phyloP scores from a whole-genome alignment of 2,329 filamentous ascomycete genomes.

The Boeremia exigua region DNA sequence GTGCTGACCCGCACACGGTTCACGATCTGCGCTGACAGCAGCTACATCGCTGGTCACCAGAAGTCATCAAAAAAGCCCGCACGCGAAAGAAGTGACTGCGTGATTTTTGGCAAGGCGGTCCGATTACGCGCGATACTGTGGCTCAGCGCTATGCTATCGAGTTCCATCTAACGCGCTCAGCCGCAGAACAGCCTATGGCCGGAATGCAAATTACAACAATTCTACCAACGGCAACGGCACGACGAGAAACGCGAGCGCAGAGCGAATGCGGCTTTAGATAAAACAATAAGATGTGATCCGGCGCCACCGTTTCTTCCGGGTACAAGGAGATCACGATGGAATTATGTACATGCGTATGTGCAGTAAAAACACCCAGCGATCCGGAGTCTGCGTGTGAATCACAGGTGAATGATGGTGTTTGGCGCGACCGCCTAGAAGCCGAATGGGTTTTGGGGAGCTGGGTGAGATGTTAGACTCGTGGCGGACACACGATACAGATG shows the following conservation, averaged over 20 bases:
- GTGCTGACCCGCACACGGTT: not conserved
- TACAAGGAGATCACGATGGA: constrained; percentile 3
- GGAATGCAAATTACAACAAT: constrained; percentile 7
- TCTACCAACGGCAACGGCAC: not conserved
- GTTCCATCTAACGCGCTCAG: constrained; percentile 5
- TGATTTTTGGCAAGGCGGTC: constrained; percentile 6
- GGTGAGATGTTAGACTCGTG: constrained; percentile 38
- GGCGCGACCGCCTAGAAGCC: constrained; percentile 60
- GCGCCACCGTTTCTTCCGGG: not conserved
- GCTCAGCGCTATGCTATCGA: not conserved
- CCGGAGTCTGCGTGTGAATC: not conserved
- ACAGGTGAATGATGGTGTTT: not conserved
- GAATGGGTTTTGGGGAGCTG: constrained; percentile 74
- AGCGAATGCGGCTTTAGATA: not conserved
- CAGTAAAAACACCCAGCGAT: constrained; percentile 4
- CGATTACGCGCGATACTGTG: not conserved
- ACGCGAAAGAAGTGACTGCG: not conserved
- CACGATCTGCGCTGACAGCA: not conserved
- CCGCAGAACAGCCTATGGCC: not conserved
- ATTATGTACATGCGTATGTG: constrained; percentile 25
- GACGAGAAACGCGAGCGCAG: not conserved
- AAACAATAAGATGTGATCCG: constrained; percentile 5
- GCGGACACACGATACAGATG: not conserved
- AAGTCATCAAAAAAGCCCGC: not conserved
- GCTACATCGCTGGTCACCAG: not conserved